Conservation (phyloP, 306 rosid genomes). For the Cicer chorassanicum region DNA sequence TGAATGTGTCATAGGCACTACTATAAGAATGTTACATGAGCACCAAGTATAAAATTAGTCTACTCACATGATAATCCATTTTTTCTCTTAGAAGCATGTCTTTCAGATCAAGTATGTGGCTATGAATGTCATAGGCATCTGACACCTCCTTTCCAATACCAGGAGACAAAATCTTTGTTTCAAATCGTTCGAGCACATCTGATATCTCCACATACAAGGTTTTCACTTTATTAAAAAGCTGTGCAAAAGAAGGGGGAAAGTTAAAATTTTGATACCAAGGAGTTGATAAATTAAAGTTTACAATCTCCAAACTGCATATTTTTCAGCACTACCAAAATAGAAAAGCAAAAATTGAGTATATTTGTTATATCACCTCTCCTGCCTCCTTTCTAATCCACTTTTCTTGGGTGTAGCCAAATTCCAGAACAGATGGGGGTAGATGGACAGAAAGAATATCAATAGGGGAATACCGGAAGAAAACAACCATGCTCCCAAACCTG, state of each 20-base stretch:
- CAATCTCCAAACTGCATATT: not conserved
- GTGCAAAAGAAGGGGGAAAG: constrained; percentile 36
- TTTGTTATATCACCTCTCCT: constrained; percentile 63
- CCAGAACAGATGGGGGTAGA: constrained; percentile 84
- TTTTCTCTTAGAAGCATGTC: constrained; percentile 72
- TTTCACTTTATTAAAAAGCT: constrained; percentile 79
- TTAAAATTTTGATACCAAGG: constrained; percentile 37
- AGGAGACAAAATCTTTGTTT: constrained; percentile 58
- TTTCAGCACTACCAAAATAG: not conserved
- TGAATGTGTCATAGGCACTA: constrained; percentile 52
- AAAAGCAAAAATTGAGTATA: constrained; percentile 32
- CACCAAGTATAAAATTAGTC: constrained; percentile 10
- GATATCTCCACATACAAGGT: constrained; percentile 76
- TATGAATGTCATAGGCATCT: constrained; percentile 58
- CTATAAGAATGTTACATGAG: not conserved
- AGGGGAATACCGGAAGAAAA: constrained; percentile 90
- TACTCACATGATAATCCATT: constrained; percentile 78
- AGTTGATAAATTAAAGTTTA: constrained; percentile 19
- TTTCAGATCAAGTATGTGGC: constrained; percentile 69
- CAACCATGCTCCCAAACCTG: constrained; percentile 97
- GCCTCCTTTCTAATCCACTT: constrained; percentile 85
- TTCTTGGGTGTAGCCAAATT: constrained; percentile 71
- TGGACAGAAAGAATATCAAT: constrained; percentile 87
- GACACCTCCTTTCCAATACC: constrained; percentile 52
- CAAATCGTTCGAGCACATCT: constrained; percentile 67